Base-by-base conservation (phyloP, 805 yeast genomes). In the Kluyveromyces wickerhamii region DNA sequence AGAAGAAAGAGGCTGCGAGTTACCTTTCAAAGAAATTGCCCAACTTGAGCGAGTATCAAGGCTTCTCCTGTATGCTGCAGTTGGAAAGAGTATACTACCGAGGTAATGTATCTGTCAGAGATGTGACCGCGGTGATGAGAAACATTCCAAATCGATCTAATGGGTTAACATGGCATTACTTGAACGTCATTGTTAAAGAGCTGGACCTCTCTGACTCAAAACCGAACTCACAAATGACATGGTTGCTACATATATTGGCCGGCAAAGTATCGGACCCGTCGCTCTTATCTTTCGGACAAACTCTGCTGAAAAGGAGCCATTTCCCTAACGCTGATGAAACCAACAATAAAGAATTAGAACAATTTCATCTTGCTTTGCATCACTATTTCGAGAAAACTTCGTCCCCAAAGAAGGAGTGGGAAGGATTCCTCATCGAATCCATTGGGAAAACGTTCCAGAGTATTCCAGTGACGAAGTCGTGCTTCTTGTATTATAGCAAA, bases 391-490 rank as follows among this genome's bases (percentile, higher is more conserved):
- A 43, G 16, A 30, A 45, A n/a, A 28, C 36, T 12, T 36, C 32
- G 3, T 39, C 38, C 17, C 43, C 23, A n/a, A 36, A 32, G 7
- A 35, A 51, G 2, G 41, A 53, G 2, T 47, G 60, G 49, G 40
- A 43, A 8, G 39, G 32, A 5, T 53, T 52, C 42, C 52, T 59
- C 12, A 52, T 55, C 8, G 35, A 42, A 4, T 64, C 69, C 1
- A 54, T 69, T 33, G 48, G 56, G 11, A 63, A 59, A 31, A 69
- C 77, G 0, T 72, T 71, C 38, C 77, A 71, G 44, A 69, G 65
- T 25, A 54, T 51, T 15, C 40, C 37, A 5, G 57, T 63, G 27
- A 51, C 55, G 27, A 59, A 47, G 41, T 49, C 54, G 39, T 67
- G 64, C 38, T 63, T 57, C 45, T 52, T 37, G 43, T 59, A 59